phyloP scores from a whole-genome alignment of 2,329 filamentous ascomycete species.

The Trichoderma aggressivum region DNA sequence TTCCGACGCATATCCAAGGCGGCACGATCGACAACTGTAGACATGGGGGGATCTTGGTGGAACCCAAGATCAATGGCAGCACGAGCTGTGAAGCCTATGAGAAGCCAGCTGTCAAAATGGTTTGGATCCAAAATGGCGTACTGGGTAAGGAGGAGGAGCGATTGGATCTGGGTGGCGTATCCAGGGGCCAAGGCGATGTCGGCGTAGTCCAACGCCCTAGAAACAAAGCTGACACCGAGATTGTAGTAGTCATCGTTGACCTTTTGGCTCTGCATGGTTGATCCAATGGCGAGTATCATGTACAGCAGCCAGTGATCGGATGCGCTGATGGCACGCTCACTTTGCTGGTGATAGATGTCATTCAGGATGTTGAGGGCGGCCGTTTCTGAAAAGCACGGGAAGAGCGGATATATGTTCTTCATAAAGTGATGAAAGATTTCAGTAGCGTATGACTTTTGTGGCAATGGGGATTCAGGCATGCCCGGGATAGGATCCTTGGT shows the following conservation, averaged over 20 bases:
- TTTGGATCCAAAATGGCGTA: slow-evolving; percentile 87
- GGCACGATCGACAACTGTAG: slow-evolving; percentile 63
- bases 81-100: slow-evolving; percentile 85
- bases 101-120: slow-evolving; percentile 91
- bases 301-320: slow-evolving; percentile 84
- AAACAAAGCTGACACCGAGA: slow-evolving; percentile 54
- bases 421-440: slow-evolving; percentile 79
- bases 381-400: slow-evolving; percentile 80
- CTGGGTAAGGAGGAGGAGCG: slow-evolving; percentile 78
- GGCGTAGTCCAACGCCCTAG: slow-evolving; percentile 68
- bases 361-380: slow-evolving; percentile 75
- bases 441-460: slow-evolving; percentile 65
- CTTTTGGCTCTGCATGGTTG: slow-evolving; percentile 67
- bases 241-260: slow-evolving; percentile 62
- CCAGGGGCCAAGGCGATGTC: slow-evolving; percentile 83
- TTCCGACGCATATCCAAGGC: slow-evolving; percentile 74
- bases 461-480: slow-evolving; percentile 59
- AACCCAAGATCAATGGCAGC: slow-evolving; percentile 86
- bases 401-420: slow-evolving; percentile 72
- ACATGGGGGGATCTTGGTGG: slow-evolving; percentile 82
- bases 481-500: slow-evolving; percentile 69
- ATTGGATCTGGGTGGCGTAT: slow-evolving; percentile 80
- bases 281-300: slow-evolving; percentile 84
- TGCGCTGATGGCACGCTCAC: slow-evolving; percentile 58
- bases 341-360: slow-evolving; percentile 68